These are phyloP conservation scores for Graphium sp. DNA, from an alignment of 2,329 filamentous ascomycete species.

Conservation along the genomic window DNA sequence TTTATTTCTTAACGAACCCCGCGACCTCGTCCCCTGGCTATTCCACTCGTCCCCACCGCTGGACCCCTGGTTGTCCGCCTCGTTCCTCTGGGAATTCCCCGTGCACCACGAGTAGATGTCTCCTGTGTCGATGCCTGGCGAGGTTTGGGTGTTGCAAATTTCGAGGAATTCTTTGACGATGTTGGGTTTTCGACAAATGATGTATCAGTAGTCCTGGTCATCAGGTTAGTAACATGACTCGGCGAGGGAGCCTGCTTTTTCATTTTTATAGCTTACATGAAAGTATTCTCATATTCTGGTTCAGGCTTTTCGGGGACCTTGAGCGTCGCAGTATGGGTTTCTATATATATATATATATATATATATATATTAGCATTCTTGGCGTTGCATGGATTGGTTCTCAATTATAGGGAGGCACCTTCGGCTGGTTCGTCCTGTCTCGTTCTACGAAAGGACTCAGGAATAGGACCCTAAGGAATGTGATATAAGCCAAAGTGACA, in stretches of 20 bases:
- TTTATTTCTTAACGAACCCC: slow-evolving; percentile 13
- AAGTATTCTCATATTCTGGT: slow-evolving; percentile 58
- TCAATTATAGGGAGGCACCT: background rate
- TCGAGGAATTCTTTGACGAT: slow-evolving; percentile 31
- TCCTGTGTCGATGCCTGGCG: slow-evolving; percentile 17
- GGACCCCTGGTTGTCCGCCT: slow-evolving; percentile 12
- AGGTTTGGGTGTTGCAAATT: slow-evolving; percentile 22
- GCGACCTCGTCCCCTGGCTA: slow-evolving; percentile 26
- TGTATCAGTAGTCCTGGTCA: slow-evolving; percentile 66
- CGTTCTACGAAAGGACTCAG: slow-evolving; percentile 63
- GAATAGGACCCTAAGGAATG: slow-evolving; percentile 49
- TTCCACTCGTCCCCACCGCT: slow-evolving; percentile 23
- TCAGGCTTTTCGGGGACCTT: slow-evolving; percentile 15
- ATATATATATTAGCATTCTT: too few species aligned
- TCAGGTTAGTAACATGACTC: slow-evolving; percentile 1
- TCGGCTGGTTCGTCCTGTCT: slow-evolving; percentile 30
- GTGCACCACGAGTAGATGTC: slow-evolving; percentile 5
- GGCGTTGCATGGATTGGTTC: background rate
- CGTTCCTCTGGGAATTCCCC: slow-evolving; percentile 8
- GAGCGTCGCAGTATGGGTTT: background rate
- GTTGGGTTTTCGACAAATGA: slow-evolving; percentile 78
- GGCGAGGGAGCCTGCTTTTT: background rate
- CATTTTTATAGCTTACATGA: slow-evolving; percentile 41
- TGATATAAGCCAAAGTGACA: too few species aligned
- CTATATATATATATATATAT: slow-evolving; percentile 13